phyloP scores from a whole-genome alignment of 345 rosid genomes.

The Brassica juncea region DNA sequence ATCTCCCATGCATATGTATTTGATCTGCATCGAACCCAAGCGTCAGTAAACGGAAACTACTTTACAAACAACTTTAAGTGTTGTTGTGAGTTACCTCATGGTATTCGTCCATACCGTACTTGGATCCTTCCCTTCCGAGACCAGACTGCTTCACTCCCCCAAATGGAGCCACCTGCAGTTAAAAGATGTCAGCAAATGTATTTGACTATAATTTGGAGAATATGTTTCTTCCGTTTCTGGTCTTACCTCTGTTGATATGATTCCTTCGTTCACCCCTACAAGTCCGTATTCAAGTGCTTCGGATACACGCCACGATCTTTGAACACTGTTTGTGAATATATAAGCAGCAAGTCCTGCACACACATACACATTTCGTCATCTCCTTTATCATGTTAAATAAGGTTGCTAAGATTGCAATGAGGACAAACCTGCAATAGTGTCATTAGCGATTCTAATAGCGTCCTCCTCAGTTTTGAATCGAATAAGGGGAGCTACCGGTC shows the following conservation, averaged over 20 bases:
- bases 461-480: constrained; percentile 89
- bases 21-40: constrained; percentile 52
- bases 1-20: constrained; percentile 84
- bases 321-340: constrained; percentile 82
- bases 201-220: not conserved
- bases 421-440: constrained; percentile 76
- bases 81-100: constrained; percentile 58
- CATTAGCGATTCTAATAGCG: constrained; percentile 75
- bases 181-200: constrained; percentile 23
- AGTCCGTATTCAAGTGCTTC: constrained; percentile 97
- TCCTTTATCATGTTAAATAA: constrained; percentile 5
- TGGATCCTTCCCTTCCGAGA: constrained; percentile 98
- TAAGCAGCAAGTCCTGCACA: constrained; percentile 92
- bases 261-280: constrained; percentile 91
- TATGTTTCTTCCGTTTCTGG: constrained; percentile 13
- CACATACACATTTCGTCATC: not conserved
- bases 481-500: constrained; percentile 93
- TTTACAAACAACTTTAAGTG: constrained; percentile 17
- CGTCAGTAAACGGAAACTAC: not conserved
- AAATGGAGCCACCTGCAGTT: constrained; percentile 39
- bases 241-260: constrained; percentile 89
- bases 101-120: constrained; percentile 96
- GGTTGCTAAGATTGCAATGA: constrained; percentile 6
- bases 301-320: constrained; percentile 88
- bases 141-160: constrained; percentile 92